Percentiles rank a stretch among this genome's conserved stretches.
Conservation (phyloP, 2,329 filamentous ascomycete species). For the Arachnomyces sp. region DNA sequence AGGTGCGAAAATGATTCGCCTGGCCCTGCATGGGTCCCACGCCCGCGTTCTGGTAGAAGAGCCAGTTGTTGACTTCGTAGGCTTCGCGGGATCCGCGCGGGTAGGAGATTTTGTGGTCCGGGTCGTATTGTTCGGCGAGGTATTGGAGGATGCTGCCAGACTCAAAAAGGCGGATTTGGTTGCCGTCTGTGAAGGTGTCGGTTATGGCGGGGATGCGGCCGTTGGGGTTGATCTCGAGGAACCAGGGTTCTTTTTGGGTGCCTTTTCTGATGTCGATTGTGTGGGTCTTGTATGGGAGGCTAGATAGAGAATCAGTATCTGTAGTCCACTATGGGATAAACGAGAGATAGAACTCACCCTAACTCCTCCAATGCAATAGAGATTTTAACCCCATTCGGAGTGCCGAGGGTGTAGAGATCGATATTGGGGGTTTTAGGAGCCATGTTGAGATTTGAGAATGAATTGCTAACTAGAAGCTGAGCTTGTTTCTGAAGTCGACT, state of each 20-base stretch:
- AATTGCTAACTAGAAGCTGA: too few relatives aligned
- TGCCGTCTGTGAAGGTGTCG: conserved; percentile 67
- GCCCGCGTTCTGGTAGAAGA: conserved; percentile 71
- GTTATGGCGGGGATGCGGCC: conserved; percentile 83
- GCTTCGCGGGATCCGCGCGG: conserved; percentile 64
- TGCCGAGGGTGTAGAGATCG: conserved; percentile 72
- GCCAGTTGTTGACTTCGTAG: conserved; percentile 74
- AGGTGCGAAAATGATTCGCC: conserved; percentile 74
- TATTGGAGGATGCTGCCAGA: conserved; percentile 79
- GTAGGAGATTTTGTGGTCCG: conserved; percentile 74
- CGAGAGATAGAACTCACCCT: conserved; percentile 34
- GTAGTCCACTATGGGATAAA: conserved; percentile 10
- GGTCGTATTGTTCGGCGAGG: conserved; percentile 72
- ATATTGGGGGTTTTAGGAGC: conserved; percentile 50
- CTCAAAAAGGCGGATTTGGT: conserved; percentile 71
- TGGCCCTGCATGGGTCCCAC: conserved; percentile 79
- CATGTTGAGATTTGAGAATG: conserved; percentile 1
- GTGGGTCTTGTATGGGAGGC: conserved; percentile 67
- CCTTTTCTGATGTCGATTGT: conserved; percentile 66
- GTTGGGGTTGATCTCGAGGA: conserved; percentile 86
- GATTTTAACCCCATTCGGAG: conserved; percentile 85
- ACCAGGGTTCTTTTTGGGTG: conserved; percentile 80
- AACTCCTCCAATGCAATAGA: conserved; percentile 83
- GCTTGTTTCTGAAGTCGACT: too few relatives aligned
- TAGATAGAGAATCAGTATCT: conserved; percentile 17